phyloP scores from a whole-genome alignment of 306 rosid genomes.

The Sicyos edulis region DNA sequence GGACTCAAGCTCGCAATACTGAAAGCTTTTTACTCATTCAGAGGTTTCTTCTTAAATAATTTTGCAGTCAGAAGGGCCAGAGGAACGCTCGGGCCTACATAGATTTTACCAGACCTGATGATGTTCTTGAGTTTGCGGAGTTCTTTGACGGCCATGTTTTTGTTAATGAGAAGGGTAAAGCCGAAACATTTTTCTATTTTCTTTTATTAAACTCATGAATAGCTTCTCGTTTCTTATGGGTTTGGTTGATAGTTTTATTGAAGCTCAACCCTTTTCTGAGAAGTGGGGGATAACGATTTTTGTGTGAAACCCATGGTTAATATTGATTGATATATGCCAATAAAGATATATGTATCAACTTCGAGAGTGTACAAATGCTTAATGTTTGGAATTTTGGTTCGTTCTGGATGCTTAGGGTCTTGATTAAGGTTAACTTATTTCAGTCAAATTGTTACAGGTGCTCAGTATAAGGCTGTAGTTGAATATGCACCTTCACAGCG shows the following conservation, averaged over 20 bases:
- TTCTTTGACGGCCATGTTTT: slow-evolving; percentile 82
- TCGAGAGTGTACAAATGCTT: neutral
- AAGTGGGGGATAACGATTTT: neutral
- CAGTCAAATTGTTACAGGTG: slow-evolving; percentile 39
- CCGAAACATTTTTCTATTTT: neutral
- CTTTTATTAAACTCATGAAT: neutral
- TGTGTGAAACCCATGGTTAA: neutral
- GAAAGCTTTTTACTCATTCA: slow-evolving; percentile 17
- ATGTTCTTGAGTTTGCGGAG: slow-evolving; percentile 74
- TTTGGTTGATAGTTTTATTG: slow-evolving; percentile 12
- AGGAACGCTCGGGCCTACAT: slow-evolving; percentile 79
- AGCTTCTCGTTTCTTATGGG: neutral
- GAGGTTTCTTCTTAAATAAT: slow-evolving; percentile 26
- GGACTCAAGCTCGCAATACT: slow-evolving; percentile 7
- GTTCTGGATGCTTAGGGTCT: slow-evolving; percentile 4
- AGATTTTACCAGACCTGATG: slow-evolving; percentile 59
- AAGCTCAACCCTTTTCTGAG: neutral
- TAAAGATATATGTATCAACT: neutral
- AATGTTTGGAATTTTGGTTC: neutral
- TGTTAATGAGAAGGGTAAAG: slow-evolving; percentile 83
- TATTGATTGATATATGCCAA: slow-evolving; percentile 5
- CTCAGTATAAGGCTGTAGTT: slow-evolving; percentile 66
- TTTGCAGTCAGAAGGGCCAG: slow-evolving; percentile 71
- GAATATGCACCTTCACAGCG: slow-evolving; percentile 97
- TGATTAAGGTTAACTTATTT: slow-evolving; percentile 19